Evolutionary conservation across 2,329 filamentous ascomycete genomes (phyloP), one percentile per base, ranked within the genome.

Genomic region (Thermoascus crustaceus): DNA sequence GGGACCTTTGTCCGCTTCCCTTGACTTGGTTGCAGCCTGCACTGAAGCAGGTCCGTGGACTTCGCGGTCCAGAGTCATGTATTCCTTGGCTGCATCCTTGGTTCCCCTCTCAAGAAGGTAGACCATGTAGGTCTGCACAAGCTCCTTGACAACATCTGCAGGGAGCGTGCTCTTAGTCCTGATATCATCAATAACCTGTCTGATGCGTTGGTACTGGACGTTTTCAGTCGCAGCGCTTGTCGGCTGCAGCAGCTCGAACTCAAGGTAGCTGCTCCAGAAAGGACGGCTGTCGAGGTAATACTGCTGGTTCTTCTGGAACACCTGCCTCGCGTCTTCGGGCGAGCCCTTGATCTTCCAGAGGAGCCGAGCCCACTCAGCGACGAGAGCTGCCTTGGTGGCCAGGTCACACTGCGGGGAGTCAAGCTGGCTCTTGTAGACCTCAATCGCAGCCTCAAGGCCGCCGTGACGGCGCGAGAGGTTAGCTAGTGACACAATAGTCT

Each of bases 221-320:
- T 68, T 49, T 52, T 89, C 84, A 2, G 73, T 69, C 32, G 78
- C 74, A 1, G 70, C 64, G 42, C 68, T 79, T 1, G 80, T 81
- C 7, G 85, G 82, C 58, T 94, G 88, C 38, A 84, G 78, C 32
- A 93, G 69, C 66, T 98, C 91, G 53, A 98, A 94, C 39, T 82
- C 70, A 36, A 96, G 74, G 70, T 87, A 96, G 52, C 77, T 84
- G 48, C 79, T 72, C 89, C 91, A 98, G 69, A 96, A 96, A 27
- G 84, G 71, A 21, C 79, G 76, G 58, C 87, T 94, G 54, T 91
- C 85, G 2, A 80, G 72, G 56, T 93, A 94, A 71, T 79, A 85
- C 54, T 87, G 79, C 37, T 83, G 73, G 49, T 94, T 89, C 60
- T 81, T 82, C 42, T 78, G 67, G 66, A 89, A 96, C 1, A 94